Evolutionary conservation across 83 land plant genomes (phyloP), one percentile per base, ranked within the genome.

Genomic region (Picea abies): DNA sequence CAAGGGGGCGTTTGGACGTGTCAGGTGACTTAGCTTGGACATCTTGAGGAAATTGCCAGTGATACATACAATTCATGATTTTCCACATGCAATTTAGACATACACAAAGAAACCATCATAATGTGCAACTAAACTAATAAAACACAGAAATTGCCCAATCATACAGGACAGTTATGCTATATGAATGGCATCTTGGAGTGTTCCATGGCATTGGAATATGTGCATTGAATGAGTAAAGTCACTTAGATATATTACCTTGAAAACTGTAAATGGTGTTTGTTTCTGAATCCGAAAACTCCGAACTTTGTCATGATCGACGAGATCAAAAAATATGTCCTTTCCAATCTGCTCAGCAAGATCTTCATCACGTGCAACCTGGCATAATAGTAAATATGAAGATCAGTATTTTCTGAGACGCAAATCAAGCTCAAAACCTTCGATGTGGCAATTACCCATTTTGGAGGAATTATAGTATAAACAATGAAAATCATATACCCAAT

Each of bases 281-380:
- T 95, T 95, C 82, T 92, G 96, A 76, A 97, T 91, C 14, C 97
- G 96, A 80, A 95, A 97, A 81, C 90, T 91, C 35, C 85, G 79
- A 60, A 95, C 99, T 84, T 91, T 95, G 79, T 97, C 99, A 83
- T 95, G 95, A 80, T 97, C 98, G 47, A 97, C 99, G 60, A 97
- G 93, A 85, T 97, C 99, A 90, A 97, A 97, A 87, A 82, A 89
- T 58, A 93, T 88, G 52, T 97, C 96, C 82, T 83, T 97, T 66
- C 99, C 99, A 81, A 97, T 97, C 83, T 97, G 99, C 35, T 85
- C 89, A 22, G 83, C 83, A 84, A 97, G 91, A 83, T 97, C 98
- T 9, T 92, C 93, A 85, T 93, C 90, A 63, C 94, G 87, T 26
- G 98, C 96, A 80, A 97, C 94, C 99, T 97, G 76, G 1, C 22